Base-by-base conservation (phyloP, 2,329 filamentous ascomycete genomes). In the Cytospora mali region DNA sequence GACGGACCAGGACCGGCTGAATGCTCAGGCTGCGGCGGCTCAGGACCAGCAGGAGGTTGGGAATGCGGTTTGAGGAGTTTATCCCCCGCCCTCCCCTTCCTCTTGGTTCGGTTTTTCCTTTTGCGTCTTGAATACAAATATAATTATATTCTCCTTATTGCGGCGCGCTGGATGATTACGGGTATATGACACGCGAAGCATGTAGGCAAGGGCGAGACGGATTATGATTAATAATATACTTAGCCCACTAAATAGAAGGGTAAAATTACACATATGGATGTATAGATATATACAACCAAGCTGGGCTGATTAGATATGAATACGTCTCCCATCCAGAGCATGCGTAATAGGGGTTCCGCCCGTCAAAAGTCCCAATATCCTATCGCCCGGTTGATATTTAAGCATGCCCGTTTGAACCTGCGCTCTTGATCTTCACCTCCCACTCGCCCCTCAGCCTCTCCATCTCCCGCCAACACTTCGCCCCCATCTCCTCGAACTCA, bases 381-480 rank as follows among this genome's bases (percentile, higher is more conserved):
- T n/a, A n/a, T n/a, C n/a, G 21, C 23, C 27, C 27, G n/a, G 6
- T 28, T 5, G 2, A 13, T 27, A 33, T 35, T 39, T 54, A 60
- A 18, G 50, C 35, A 13, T 54, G 39, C 5, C 50, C 58, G 11
- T 48, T 48, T 16, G 27, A 21, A 6, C 14, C 42, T 9, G 35
- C 29, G n/a, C 28, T 51, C 1, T 58, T 68, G 18, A 79, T 72
- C 68, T 77, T 74, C n/a, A 68, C 75, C 72, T 85, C 88, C 92
- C 88, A 93, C 69, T 84, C 79, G 28, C 72, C 73, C 69, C 92
- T 81, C 77, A 96, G 73, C 68, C 78, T 79, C 79, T 95, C 92
- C 82, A 95, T 88, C 75, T 86, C 80, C 64, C 72, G 79, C 91
- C 91, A 94, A 66, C 82, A 86, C 68, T 79, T 72, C 9, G 77